A percentile compares a stretch with the other conserved stretches of the same genome.
Evolutionary conservation across 305 asterid genomes (phyloP).

Genomic region (Fraxinus sp.): DNA sequence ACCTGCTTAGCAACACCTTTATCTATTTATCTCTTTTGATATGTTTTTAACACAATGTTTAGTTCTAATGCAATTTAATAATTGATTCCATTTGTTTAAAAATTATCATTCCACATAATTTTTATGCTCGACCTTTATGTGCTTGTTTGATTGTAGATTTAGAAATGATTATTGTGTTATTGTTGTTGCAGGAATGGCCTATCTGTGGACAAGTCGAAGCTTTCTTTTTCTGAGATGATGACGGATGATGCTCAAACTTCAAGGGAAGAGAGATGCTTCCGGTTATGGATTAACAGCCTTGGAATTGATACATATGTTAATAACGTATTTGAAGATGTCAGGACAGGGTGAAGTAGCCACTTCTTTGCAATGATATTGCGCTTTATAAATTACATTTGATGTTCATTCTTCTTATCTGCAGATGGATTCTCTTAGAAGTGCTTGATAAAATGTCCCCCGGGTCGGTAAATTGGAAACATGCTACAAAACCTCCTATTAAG

Average conservation of each 20-base stretch:
- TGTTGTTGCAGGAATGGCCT: conserved; percentile 70
- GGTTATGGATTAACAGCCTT: conserved; percentile 94
- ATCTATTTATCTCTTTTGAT: background rate
- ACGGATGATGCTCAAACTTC: conserved; percentile 88
- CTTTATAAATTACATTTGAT: conserved; percentile 11
- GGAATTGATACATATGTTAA: conserved; percentile 76
- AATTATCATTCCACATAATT: background rate
- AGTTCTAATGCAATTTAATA: background rate
- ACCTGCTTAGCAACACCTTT: background rate
- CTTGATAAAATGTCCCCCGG: conserved; percentile 76
- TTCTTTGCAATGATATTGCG: conserved; percentile 19
- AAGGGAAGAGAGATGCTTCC: conserved; percentile 91
- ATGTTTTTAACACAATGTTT: background rate
- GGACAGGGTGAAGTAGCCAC: conserved; percentile 58
- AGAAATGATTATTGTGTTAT: background rate
- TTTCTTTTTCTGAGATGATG: conserved; percentile 83
- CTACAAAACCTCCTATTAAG: conserved; percentile 89
- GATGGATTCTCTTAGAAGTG: conserved; percentile 87
- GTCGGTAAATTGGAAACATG: conserved; percentile 84
- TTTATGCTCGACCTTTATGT: background rate
- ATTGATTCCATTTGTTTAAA: background rate
- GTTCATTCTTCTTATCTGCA: conserved; percentile 30
- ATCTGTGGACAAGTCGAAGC: conserved; percentile 52
- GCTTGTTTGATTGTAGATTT: background rate
- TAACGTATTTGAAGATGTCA: conserved; percentile 82